Conservation (phyloP, 2,329 filamentous ascomycete genomes). For the Colletotrichum navitas region DNA sequence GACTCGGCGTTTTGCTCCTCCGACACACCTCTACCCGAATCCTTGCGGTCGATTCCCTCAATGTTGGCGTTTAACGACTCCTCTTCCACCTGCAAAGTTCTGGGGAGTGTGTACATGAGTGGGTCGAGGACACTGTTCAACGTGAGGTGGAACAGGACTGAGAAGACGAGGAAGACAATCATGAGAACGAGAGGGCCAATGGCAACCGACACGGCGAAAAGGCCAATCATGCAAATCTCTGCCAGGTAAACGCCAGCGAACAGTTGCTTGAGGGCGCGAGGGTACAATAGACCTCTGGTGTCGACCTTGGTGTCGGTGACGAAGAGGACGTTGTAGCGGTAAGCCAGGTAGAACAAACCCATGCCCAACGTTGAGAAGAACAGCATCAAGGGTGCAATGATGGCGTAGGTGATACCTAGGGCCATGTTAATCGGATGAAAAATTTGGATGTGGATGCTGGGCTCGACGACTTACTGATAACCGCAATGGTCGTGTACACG, state of each 20-base stretch:
- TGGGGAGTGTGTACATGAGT: slow-evolving; percentile 78
- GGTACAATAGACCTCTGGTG: slow-evolving; percentile 89
- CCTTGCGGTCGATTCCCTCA: slow-evolving; percentile 41
- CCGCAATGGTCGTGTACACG: slow-evolving; percentile 78
- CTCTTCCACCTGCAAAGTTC: slow-evolving; percentile 64
- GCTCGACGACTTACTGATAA: slow-evolving; percentile 66
- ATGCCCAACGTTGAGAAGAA: slow-evolving; percentile 84
- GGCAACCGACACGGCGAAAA: slow-evolving; percentile 78
- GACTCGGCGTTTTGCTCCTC: slow-evolving; percentile 42
- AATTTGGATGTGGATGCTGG: rapidly evolving
- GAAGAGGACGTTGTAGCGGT: slow-evolving; percentile 88
- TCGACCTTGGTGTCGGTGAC: slow-evolving; percentile 84
- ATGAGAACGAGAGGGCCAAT: slow-evolving; percentile 81
- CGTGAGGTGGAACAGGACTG: slow-evolving; percentile 80
- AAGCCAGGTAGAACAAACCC: slow-evolving; percentile 84
- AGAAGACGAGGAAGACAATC: slow-evolving; percentile 81
- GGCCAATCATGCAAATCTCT: slow-evolving; percentile 82
- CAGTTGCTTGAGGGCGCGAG: slow-evolving; percentile 88
- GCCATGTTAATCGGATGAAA: slow-evolving; percentile 42
- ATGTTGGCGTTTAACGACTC: slow-evolving; percentile 47
- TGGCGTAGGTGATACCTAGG: slow-evolving; percentile 78
- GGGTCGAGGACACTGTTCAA: slow-evolving; percentile 78
- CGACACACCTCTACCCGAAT: slow-evolving; percentile 39
- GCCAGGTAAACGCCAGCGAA: slow-evolving; percentile 85
- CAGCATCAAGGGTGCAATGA: slow-evolving; percentile 85